phyloP scores from a whole-genome alignment of 345 rosid genomes.

The Rhodamnia rubescens region DNA sequence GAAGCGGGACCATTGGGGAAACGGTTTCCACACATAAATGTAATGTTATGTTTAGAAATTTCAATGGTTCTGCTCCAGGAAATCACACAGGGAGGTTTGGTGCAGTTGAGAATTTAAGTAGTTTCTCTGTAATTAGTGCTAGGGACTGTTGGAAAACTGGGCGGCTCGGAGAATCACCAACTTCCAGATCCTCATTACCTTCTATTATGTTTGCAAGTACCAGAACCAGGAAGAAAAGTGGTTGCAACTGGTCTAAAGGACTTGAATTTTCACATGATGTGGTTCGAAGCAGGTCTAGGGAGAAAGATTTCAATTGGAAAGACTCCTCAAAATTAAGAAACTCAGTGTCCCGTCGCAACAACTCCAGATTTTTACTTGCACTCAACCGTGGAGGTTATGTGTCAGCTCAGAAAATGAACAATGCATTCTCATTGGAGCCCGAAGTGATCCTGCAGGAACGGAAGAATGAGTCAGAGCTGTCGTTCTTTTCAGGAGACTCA shows the following conservation, averaged over 20 bases:
- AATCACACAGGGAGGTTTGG: background rate
- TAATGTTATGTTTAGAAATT: background rate
- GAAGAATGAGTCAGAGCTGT: background rate
- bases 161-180: background rate
- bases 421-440: background rate
- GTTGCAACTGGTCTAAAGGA: background rate
- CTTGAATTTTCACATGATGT: background rate
- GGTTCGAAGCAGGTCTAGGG: background rate
- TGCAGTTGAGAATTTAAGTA: background rate
- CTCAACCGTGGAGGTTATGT: background rate
- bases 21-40: slow-evolving; percentile 9
- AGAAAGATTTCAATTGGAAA: background rate
- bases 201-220: background rate
- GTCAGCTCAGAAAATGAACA: background rate
- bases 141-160: background rate
- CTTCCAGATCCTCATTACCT: background rate
- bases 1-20: slow-evolving; percentile 15
- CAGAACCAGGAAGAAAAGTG: background rate
- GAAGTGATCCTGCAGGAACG: background rate
- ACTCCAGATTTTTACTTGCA: background rate
- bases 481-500: background rate
- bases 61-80: background rate
- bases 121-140: background rate
- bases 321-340: background rate
- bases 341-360: background rate